Base-by-base conservation (phyloP, 2,329 filamentous ascomycete species). In the Stagonosporopsis cucurbitacearum region DNA sequence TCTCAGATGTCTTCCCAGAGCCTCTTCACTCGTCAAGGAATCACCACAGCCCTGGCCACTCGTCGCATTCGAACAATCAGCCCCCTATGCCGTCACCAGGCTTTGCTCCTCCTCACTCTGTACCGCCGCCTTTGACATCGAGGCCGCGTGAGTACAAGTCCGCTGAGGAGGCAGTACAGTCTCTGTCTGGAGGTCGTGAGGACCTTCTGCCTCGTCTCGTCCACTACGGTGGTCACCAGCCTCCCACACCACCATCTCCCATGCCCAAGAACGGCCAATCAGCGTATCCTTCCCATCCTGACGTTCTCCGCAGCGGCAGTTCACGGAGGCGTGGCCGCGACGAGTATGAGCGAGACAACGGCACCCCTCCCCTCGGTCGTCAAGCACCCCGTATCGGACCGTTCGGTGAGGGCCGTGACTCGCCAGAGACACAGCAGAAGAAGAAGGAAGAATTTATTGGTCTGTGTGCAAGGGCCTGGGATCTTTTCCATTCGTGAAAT, bases 371-470 rank as follows among this genome's bases (percentile, higher is more conserved):
- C 0, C 82, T 96, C 2, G 91, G 91, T 6, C 86, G 88, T 57
- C 77, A 79, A 22, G 81, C 83, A 50, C 68, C 77, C 50, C 69
- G 74, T 17, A 53, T 65, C 19, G 79, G 90, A 7, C 90, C 90
- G 1, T 95, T 95, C 68, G 90, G 90, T 32, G 89, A 90, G 52
- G 91, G 90, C 33, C 83, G 91, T 58, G 92, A 95, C 70, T 93
- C 87, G 63, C 92, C 91, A 7, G 92, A 95, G 66, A 91, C 88
- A 6, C 88, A 91, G 74, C 84, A 86, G 66, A 88, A 85, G 70
- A 98, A 98, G 86, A 92, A 92, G 73, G 92, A 96, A 39, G 92
- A 96, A 74, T 99, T 99, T 71, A 80, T 99, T 62, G 82, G 85
- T 52, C 80, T 98, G 45, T 97, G 94, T 74, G 87, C 91, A 65